Base-by-base conservation (phyloP, 2,329 filamentous ascomycete species). In the Colletotrichum higginsianum region DNA sequence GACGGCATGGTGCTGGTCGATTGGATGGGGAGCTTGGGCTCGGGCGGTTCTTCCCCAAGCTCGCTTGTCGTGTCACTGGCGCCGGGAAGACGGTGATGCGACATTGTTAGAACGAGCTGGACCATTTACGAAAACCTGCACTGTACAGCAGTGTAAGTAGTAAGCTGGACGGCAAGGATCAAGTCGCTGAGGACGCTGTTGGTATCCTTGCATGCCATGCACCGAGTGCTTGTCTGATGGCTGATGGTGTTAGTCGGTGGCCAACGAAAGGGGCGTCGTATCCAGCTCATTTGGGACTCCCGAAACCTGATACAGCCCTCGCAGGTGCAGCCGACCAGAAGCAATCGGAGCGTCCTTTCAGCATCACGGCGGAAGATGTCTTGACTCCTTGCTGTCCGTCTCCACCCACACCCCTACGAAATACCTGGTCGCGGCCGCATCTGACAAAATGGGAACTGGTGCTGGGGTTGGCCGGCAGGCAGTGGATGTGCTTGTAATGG, bases 1-100 rank as follows among this genome's bases (percentile, higher is more conserved):
- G 42, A 26, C 35, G 42, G 49, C 49, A 49, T 62, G 18, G 23
- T 60, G 46, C 21, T 62, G 30, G 44, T 16, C 35, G 13, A 16
- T 66, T 58, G 46, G 26, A 30, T 47, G 50, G 44, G 66, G 46
- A 66, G 26, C 47, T 53, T 53, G 67, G 44, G 38, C 42, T 58
- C 53, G 46, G 62, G 15, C 15, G 26, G 35, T 35, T 26, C 30
- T 47, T 52, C 53, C 44, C 67, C 67, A 66, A 40, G 40, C 47
- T 66, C 57, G 46, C 62, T 58, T 56, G 53, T 47, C 46, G 38
- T 60, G 47, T 52, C 38, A 38, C 44, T 47, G 47, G 47, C 42
- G 40, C 40, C 47, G 55, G 42, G 38, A 47, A 40, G 26, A 66
- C 55, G 53, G 35, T 38, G 53, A 52, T 44, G 42, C 60, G 53